Evolutionary conservation across 768 basidiomycete species (phyloP).

Genomic region (Naganishia randhawae): DNA sequence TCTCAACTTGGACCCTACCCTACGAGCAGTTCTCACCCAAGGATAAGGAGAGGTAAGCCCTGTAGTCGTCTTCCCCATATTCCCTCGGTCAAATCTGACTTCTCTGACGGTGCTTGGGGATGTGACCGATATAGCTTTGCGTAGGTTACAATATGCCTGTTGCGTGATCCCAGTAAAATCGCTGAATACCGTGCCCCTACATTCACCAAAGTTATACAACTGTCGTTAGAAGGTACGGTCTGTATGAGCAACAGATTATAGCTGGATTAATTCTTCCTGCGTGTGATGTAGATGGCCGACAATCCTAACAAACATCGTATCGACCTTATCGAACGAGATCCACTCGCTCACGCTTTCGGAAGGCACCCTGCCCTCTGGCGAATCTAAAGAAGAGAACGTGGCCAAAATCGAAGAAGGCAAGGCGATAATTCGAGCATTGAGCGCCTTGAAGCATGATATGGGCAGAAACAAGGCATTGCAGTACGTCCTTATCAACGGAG

Average conservation of each 20-base stretch:
- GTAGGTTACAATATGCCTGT: neutral
- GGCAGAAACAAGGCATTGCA: slow-evolving; percentile 66
- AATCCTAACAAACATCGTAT: slow-evolving; percentile 76
- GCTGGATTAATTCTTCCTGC: neutral
- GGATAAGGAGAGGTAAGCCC: slow-evolving; percentile 48
- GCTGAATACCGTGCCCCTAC: neutral
- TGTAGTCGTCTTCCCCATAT: no score
- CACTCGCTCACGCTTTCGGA: slow-evolving; percentile 59
- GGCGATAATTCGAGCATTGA: slow-evolving; percentile 66
- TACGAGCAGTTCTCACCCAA: slow-evolving; percentile 44
- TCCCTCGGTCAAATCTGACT: neutral
- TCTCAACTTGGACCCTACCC: slow-evolving; percentile 33
- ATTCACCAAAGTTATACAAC: slow-evolving; percentile 37
- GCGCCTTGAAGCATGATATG: slow-evolving; percentile 84
- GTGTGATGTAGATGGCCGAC: slow-evolving; percentile 60
- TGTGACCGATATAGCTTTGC: neutral
- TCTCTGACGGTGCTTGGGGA: slow-evolving; percentile 38
- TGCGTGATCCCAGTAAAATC: no score
- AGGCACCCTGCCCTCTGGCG: slow-evolving; percentile 30
- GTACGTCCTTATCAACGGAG: slow-evolving; percentile 52
- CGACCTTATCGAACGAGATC: slow-evolving; percentile 67
- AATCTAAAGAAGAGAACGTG: slow-evolving; percentile 47
- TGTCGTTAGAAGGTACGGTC: slow-evolving; percentile 36
- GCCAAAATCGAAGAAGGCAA: slow-evolving; percentile 67
- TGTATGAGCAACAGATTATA: no score